Evolutionary conservation across 192 early-diverging fungal genomes (phyloP), one percentile per base, ranked within the genome.

Genomic region (Umbelopsis sp.): DNA sequence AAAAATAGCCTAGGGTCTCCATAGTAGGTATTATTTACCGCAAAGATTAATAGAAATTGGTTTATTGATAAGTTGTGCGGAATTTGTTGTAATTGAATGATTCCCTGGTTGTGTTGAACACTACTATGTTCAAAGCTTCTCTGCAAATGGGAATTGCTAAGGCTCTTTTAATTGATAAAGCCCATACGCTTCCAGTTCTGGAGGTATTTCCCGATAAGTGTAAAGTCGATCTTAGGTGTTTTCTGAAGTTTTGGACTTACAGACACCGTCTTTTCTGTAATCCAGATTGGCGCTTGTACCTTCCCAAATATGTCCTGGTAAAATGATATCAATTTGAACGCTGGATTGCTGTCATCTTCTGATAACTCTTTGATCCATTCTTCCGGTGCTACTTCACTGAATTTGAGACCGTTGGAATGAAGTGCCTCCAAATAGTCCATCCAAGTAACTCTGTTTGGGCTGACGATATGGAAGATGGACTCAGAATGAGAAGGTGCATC

Each of bases 281-380:
- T 5, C 74, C 74, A 75, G 11, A 71, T 44, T 16, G 74, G 74
- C 74, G 71, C 52, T 3, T 32, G 43, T 17, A 66, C 38, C 17
- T 36, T 4, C 10, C 24, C 50, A 14, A 70, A 47, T 17, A 66
- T 66, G 21, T 56, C 31, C 25, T 69, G 52, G n/a, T 71, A 76
- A 17, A 76, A 76, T 11, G 65, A 45, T 41, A 76, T 24, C 22
- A 76, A 65, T 11, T 62, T 54, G 65, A 65, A 76, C 10, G 75
- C 73, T 26, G 77, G 77, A 45, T 79, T 79, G 4, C n/a, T 68
- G 3, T 74, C 73, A 20, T 71, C 70, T 41, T 72, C 52, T n/a
- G 70, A 36, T 25, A 79, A 53, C 4, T 45, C 32, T 1, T 68
- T 38, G 17, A 71, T 44, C 77, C 77, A 79, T 68, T 74, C 62